These are phyloP conservation scores for Ajuga reptans DNA, from an alignment of 305 asterid species.

Conservation along the genomic window DNA sequence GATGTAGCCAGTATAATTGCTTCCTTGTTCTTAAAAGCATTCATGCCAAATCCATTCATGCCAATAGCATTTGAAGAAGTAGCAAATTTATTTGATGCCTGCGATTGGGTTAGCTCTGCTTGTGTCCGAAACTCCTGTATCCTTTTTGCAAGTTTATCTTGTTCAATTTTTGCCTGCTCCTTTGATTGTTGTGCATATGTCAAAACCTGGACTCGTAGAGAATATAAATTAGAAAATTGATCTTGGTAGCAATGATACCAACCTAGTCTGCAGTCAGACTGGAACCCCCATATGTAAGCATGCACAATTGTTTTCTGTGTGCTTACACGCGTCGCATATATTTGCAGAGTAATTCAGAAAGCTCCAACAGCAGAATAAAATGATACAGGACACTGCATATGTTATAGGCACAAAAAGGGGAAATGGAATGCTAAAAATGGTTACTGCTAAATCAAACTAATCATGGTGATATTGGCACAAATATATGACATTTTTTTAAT, in stretches of 20 bases:
- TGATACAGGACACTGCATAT: too few species aligned
- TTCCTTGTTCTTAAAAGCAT: constrained; percentile 59
- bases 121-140: constrained; percentile 95
- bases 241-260: constrained; percentile 19
- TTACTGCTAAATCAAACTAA: not conserved
- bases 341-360: not conserved
- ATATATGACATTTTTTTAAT: not conserved
- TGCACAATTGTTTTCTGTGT: not conserved
- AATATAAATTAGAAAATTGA: constrained; percentile 1
- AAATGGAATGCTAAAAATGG: too few species aligned
- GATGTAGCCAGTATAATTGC: constrained; percentile 65
- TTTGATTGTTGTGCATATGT: constrained; percentile 94
- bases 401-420: too few species aligned
- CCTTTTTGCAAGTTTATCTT: constrained; percentile 92
- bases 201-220: constrained; percentile 58
- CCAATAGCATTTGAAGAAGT: constrained; percentile 53
- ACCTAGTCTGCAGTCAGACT: not conserved
- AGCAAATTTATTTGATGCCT: constrained; percentile 55
- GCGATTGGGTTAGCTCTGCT: constrained; percentile 63
- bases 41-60: constrained; percentile 56
- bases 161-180: constrained; percentile 84
- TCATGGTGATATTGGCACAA: too few species aligned
- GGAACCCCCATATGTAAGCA: not conserved
- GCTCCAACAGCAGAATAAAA: not conserved
- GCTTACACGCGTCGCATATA: not conserved